Conservation (phyloP, 108 stramenopile species). For the Aurantiochytrium sp. region DNA sequence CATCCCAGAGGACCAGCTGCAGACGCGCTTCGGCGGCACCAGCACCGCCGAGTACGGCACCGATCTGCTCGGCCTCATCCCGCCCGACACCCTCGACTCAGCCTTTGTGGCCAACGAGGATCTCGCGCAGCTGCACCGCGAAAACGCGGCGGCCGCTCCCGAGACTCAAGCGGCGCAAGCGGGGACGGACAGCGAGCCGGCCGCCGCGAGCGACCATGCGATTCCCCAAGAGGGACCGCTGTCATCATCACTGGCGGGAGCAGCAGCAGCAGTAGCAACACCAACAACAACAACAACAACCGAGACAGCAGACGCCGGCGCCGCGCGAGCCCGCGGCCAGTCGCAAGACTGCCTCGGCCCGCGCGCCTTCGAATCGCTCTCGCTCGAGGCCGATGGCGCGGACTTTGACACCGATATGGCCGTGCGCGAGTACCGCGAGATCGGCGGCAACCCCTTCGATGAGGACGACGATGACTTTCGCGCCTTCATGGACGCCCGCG, state of each 20-base stretch:
- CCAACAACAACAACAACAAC: too few species aligned
- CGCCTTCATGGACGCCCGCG: neutral
- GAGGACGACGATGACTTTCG: slow-evolving; percentile 23
- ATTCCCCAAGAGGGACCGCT: neutral
- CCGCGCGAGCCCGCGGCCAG: neutral
- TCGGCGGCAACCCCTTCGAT: neutral
- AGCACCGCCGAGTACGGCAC: neutral
- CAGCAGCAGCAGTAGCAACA: neutral
- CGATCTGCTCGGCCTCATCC: neutral
- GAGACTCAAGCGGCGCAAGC: too few species aligned
- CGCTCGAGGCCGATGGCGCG: neutral
- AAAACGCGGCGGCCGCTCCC: too few species aligned
- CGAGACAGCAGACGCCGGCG: too few species aligned
- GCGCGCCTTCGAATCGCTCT: neutral
- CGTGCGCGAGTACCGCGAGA: neutral
- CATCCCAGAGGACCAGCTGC: neutral
- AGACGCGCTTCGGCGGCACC: slow-evolving; percentile 11
- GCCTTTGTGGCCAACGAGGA: too few species aligned
- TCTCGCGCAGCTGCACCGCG: neutral
- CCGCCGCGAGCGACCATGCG: too few species aligned
- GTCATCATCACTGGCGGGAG: too few species aligned
- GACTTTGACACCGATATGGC: slow-evolving; percentile 8
- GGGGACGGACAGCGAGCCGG: too few species aligned
- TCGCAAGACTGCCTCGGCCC: neutral
- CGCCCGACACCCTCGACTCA: neutral